Evolutionary conservation across 352 stramenopile genomes (phyloP).

Genomic region (Globisporangium middletonii): DNA sequence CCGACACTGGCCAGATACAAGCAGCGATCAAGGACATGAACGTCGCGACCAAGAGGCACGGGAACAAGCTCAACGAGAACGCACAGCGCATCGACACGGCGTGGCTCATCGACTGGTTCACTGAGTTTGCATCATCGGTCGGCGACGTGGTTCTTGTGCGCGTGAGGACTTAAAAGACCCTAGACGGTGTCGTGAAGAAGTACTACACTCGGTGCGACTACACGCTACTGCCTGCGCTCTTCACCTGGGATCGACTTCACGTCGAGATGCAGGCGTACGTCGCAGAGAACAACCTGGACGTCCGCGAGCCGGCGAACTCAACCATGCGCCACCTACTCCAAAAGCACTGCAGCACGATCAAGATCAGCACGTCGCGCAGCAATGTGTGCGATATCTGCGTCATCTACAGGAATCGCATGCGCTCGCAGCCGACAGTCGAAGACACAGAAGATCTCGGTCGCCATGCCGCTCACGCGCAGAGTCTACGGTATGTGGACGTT

Average conservation of each 20-base stretch:
- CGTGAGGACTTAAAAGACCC: not conserved
- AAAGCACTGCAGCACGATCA: not conserved
- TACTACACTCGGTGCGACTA: not conserved
- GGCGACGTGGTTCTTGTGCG: not conserved
- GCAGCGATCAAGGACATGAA: not conserved
- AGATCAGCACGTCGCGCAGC: not conserved
- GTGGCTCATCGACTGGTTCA: not conserved
- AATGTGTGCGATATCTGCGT: not conserved
- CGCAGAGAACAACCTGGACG: slow-evolving; percentile 9
- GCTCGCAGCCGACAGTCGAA: not conserved
- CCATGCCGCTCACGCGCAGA: not conserved
- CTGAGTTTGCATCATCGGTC: not conserved
- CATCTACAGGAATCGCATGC: not conserved
- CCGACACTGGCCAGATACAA: not conserved
- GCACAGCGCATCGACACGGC: not conserved
- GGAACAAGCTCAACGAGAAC: not conserved
- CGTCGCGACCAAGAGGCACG: not conserved
- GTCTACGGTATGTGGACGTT: not conserved
- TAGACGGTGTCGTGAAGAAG: not conserved
- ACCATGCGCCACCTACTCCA: not conserved
- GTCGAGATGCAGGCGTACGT: slow-evolving; percentile 10
- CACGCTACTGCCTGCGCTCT: slow-evolving; percentile 7
- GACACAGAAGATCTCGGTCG: not conserved
- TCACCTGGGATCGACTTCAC: slow-evolving; percentile 12
- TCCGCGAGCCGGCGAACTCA: not conserved